Evolutionary conservation across 169 alveolate genomes (phyloP).

Genomic region (Plasmodium adleri): DNA sequence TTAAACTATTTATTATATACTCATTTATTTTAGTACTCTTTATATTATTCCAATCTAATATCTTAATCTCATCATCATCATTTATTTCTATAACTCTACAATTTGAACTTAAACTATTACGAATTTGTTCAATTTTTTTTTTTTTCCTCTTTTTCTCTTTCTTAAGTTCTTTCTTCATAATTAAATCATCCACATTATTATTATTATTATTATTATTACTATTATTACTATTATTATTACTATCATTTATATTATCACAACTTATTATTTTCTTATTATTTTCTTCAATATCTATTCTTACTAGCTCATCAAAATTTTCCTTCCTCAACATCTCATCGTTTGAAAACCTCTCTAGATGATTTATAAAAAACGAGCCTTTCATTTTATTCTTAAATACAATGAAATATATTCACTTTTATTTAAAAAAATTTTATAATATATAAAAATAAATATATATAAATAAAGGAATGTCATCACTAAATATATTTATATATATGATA

Average conservation of each 20-base stretch:
- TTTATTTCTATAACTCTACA: slow-evolving; percentile 69
- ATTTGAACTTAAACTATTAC: slow-evolving; percentile 33
- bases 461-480: too few relatives aligned
- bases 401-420: too few relatives aligned
- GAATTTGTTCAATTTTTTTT: slow-evolving; percentile 34
- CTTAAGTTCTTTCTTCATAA: slow-evolving; percentile 6
- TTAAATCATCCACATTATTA: background rate
- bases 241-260: too few relatives aligned
- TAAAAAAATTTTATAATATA: too few relatives aligned
- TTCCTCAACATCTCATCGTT: slow-evolving; percentile 1
- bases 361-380: slow-evolving; percentile 24
- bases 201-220: too few relatives aligned
- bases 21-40: slow-evolving; percentile 47
- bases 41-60: slow-evolving; percentile 45
- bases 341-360: slow-evolving; percentile 11
- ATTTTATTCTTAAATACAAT: slow-evolving; percentile 7
- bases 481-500: too few relatives aligned
- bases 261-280: too few relatives aligned
- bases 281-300: too few relatives aligned
- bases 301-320: background rate
- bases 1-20: slow-evolving; percentile 34
- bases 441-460: too few relatives aligned
- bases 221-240: too few relatives aligned
- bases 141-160: background rate
- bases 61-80: slow-evolving; percentile 50